Conservation (phyloP, 805 yeast genomes). For the Lachancea lanzarotensis region DNA sequence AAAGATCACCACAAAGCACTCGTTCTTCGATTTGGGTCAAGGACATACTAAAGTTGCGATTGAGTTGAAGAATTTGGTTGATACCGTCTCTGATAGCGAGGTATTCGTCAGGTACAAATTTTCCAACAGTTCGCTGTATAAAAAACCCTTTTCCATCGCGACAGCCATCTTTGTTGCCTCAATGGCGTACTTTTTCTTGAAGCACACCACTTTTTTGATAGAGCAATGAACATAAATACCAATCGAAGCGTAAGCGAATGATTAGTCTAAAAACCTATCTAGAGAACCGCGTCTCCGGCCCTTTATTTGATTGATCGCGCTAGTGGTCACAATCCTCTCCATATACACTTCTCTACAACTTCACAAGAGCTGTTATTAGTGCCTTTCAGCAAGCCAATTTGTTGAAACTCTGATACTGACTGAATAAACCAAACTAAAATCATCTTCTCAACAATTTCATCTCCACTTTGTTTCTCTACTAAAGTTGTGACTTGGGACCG, state of each 20-base stretch:
- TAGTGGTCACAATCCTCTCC: conserved; percentile 28
- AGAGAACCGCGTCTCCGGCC: neutral
- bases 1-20: conserved; percentile 34
- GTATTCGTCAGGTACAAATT: conserved; percentile 59
- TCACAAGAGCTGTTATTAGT: conserved; percentile 35
- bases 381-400: conserved; percentile 63
- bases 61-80: conserved; percentile 55
- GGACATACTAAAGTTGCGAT: conserved; percentile 77
- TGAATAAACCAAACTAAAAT: conserved; percentile 70
- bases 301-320: neutral
- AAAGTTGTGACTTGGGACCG: conserved; percentile 25
- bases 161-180: conserved; percentile 56
- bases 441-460: conserved; percentile 53
- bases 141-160: conserved; percentile 63
- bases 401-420: conserved; percentile 60
- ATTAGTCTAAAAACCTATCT: neutral
- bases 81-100: conserved; percentile 53
- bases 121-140: conserved; percentile 44
- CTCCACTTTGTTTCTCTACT: conserved; percentile 20
- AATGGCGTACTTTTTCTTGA: conserved; percentile 44
- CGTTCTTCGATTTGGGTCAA: conserved; percentile 63
- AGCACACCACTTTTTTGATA: conserved; percentile 18
- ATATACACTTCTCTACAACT: conserved; percentile 28
- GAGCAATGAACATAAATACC: neutral
- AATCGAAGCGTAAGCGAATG: neutral